Evolutionary conservation across 805 yeast genomes (phyloP).

Genomic region (Yarrowia bubula): DNA sequence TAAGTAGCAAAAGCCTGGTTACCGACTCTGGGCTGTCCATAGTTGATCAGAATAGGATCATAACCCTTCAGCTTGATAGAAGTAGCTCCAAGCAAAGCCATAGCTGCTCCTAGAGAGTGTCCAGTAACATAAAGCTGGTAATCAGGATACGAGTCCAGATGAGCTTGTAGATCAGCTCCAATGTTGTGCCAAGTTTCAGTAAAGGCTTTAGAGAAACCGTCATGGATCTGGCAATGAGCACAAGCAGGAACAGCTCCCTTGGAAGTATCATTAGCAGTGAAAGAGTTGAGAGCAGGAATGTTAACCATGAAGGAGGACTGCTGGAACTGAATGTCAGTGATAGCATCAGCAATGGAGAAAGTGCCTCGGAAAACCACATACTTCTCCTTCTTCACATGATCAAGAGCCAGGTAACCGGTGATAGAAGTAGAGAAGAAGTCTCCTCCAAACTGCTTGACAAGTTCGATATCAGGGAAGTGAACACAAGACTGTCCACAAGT

Average conservation of each 20-base stretch:
- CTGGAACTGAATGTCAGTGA: conserved; percentile 6
- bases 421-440: neutral
- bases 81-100: conserved; percentile 58
- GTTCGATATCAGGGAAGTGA: conserved; percentile 1
- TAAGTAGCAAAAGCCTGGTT: conserved; percentile 40
- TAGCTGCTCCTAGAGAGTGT: conserved; percentile 75
- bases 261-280: neutral
- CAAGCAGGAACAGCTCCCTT: neutral
- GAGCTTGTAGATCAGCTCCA: neutral
- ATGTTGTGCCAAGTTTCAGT: conserved; percentile 6
- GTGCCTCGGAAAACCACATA: conserved; percentile 10
- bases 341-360: neutral
- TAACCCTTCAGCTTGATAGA: conserved; percentile 54
- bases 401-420: conserved; percentile 14
- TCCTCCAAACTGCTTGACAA: neutral
- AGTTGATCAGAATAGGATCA: conserved; percentile 54
- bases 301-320: neutral
- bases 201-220: conserved; percentile 8
- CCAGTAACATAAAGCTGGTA: conserved; percentile 59
- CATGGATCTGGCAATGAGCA: conserved; percentile 2
- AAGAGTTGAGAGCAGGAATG: neutral
- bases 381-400: conserved; percentile 13
- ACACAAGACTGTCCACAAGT: neutral
- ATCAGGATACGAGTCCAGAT: conserved; percentile 40
- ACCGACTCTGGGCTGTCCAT: conserved; percentile 65